Percentiles rank a stretch among this genome's conserved stretches.
Conservation (phyloP, 176 grass and related monocot species). For the Avena eriantha region DNA sequence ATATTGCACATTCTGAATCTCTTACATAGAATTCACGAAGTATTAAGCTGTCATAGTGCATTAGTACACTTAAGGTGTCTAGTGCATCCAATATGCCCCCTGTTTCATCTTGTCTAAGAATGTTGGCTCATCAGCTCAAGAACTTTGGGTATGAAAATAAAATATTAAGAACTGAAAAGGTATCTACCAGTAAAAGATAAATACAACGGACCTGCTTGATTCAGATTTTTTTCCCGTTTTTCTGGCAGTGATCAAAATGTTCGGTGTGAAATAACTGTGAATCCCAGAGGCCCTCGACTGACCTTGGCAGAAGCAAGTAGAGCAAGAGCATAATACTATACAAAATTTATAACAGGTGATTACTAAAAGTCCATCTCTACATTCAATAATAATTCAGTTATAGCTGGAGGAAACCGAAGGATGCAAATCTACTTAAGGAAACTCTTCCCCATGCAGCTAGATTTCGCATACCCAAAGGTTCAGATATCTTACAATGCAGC, state of each 20-base stretch:
- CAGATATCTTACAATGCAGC: slow-evolving; percentile 41
- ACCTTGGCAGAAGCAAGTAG: not conserved
- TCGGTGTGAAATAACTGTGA: not conserved
- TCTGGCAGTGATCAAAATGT: not conserved
- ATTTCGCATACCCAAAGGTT: too few species aligned
- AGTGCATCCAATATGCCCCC: too few species aligned
- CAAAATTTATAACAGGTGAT: slow-evolving; percentile 46
- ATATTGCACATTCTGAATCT: too few species aligned
- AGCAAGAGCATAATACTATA: slow-evolving; percentile 40
- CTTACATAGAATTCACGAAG: too few species aligned
- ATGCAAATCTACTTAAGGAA: too few species aligned
- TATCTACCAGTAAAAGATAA: not conserved
- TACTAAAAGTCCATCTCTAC: slow-evolving; percentile 16
- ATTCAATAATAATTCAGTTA: not conserved
- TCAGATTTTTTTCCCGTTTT: not conserved
- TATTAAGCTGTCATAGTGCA: too few species aligned
- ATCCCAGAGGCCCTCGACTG: not conserved
- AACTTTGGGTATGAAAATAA: too few species aligned
- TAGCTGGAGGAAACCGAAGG: too few species aligned
- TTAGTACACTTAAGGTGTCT: too few species aligned
- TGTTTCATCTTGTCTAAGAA: too few species aligned
- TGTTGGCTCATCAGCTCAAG: too few species aligned
- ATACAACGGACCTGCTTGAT: not conserved
- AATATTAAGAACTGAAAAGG: not conserved
- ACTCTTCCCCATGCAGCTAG: too few species aligned